Evolutionary conservation across 306 rosid genomes (phyloP).

Genomic region (Cucumis cinereus): DNA sequence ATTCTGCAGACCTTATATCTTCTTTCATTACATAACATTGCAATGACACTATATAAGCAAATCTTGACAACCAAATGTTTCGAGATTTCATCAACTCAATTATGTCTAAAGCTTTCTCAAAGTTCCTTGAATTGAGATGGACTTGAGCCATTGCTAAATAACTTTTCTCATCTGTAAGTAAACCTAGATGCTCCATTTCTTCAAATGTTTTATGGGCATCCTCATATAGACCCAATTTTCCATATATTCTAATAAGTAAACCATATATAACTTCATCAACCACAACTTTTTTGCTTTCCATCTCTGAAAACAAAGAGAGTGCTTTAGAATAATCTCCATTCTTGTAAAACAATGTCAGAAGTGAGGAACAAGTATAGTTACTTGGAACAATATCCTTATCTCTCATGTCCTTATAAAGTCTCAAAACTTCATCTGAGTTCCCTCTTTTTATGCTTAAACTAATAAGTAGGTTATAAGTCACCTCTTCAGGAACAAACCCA

Average conservation of each 20-base stretch:
- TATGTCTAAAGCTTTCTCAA: conserved; percentile 46
- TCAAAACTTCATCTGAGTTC: conserved; percentile 39
- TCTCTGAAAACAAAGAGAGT: conserved; percentile 76
- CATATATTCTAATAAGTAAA: conserved; percentile 82
- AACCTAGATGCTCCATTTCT: conserved; percentile 51
- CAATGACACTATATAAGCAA: conserved; percentile 70
- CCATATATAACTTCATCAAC: conserved; percentile 95
- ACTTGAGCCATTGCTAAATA: conserved; percentile 94
- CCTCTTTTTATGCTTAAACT: conserved; percentile 50
- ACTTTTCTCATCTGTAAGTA: conserved; percentile 75
- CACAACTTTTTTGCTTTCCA: conserved; percentile 41
- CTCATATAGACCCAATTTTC: conserved; percentile 71
- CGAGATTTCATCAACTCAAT: conserved; percentile 68
- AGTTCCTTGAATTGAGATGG: conserved; percentile 60
- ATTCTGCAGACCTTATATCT: conserved; percentile 58
- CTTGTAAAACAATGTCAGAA: conserved; percentile 72
- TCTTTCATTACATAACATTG: conserved; percentile 80
- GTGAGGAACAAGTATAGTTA: conserved; percentile 81
- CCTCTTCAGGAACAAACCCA: conserved; percentile 71
- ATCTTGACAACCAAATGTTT: conserved; percentile 55
- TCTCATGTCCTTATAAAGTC: conserved; percentile 64
- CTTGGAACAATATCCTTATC: conserved; percentile 54
- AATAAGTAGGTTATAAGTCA: conserved; percentile 61
- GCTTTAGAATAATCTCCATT: conserved; percentile 73
- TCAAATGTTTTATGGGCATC: conserved; percentile 69